These are phyloP conservation scores for Quillaja saponaria DNA, from an alignment of 306 rosid genomes.

Conservation along the genomic window DNA sequence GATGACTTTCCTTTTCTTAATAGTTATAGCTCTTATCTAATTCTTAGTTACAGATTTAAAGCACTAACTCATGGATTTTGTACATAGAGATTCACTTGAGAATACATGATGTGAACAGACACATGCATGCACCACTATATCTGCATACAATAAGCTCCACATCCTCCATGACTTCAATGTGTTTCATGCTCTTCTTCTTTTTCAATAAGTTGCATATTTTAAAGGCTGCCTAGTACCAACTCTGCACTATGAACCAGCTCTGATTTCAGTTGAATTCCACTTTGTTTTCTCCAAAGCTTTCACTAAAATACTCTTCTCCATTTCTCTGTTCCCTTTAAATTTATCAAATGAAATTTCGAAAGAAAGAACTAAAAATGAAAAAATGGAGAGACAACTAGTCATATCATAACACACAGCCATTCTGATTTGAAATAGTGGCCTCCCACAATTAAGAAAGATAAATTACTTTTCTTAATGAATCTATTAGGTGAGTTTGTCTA, in stretches of 20 bases:
- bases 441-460: no score
- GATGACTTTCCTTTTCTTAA: no score
- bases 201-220: not conserved
- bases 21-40: no score
- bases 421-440: no score
- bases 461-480: conserved; percentile 1
- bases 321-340: not conserved
- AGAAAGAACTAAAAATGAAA: not conserved
- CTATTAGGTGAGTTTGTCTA: conserved; percentile 16
- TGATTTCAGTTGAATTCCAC: conserved; percentile 13
- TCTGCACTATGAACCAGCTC: conserved; percentile 25
- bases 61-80: no score
- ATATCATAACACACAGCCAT: conserved; percentile 11
- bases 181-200: conserved; percentile 5
- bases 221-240: not conserved
- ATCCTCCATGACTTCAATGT: not conserved
- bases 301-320: conserved; percentile 3
- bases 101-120: no score
- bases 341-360: conserved; percentile 6
- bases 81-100: no score
- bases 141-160: not conserved
- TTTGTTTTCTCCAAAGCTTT: not conserved
- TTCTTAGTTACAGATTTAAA: no score
- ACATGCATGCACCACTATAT: no score
- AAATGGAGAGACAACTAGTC: not conserved